Percentiles rank a stretch among this genome's conserved stretches.
Conservation (phyloP, 495 filamentous ascomycete species). For the Astrothelium macrocarpum region DNA sequence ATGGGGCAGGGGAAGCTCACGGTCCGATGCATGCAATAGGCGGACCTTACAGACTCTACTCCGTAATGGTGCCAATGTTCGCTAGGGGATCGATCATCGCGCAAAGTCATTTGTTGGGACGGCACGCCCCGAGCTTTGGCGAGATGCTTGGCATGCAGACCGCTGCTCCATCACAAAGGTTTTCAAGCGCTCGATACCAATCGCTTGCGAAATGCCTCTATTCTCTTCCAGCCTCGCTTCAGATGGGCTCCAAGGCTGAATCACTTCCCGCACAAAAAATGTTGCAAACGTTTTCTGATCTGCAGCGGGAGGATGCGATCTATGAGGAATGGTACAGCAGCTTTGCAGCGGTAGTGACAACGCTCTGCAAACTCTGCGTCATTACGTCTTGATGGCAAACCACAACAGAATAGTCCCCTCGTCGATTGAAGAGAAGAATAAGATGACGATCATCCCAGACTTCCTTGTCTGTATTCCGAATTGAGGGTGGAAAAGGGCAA, state of each 20-base stretch:
- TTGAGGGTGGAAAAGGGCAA: too few species aligned
- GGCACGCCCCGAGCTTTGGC: slow-evolving; percentile 2
- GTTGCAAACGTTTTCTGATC: background rate
- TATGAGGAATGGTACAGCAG: background rate
- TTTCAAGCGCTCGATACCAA: background rate
- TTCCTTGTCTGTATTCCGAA: background rate
- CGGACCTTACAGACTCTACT: background rate
- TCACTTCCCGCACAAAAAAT: background rate
- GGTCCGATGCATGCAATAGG: slow-evolving; percentile 1
- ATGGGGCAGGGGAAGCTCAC: background rate
- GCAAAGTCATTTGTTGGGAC: slow-evolving; percentile 6
- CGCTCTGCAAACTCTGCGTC: background rate
- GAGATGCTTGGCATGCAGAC: background rate
- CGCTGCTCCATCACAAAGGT: background rate
- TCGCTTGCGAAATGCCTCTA: background rate
- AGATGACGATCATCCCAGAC: background rate
- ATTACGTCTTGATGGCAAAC: background rate
- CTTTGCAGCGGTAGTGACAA: background rate
- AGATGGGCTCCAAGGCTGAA: background rate
- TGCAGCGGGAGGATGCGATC: slow-evolving; percentile 1
- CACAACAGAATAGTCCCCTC: background rate
- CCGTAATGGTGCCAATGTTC: too few species aligned
- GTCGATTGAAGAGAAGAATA: background rate
- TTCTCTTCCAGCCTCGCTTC: background rate
- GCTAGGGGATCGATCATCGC: background rate